These are phyloP conservation scores for Blastobotrys capitulatus DNA, from an alignment of 1,139 yeast species.

Conservation along the genomic window DNA sequence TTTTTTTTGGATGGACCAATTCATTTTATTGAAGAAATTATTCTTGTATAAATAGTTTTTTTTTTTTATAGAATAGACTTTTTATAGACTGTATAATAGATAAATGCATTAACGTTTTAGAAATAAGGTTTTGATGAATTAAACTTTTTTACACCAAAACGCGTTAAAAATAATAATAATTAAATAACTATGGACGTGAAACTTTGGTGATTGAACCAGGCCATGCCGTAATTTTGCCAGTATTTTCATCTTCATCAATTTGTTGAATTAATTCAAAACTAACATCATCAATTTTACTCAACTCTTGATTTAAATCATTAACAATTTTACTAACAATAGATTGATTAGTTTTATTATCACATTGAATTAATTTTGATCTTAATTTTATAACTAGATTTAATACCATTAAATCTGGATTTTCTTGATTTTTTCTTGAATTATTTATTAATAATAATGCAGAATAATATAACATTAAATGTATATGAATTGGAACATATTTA, in stretches of 20 bases:
- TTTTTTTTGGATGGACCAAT: no score
- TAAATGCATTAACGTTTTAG: no score
- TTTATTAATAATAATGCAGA: constrained; percentile 52
- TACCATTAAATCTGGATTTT: constrained; percentile 30
- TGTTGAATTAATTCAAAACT: neutral
- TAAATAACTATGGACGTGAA: neutral
- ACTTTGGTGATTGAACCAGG: constrained; percentile 20
- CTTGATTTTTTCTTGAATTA: constrained; percentile 4
- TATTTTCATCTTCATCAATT: constrained; percentile 6
- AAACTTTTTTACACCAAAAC: no score
- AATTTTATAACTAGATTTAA: constrained; percentile 39
- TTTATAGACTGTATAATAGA: no score
- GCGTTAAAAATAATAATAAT: no score
- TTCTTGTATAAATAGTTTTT: no score
- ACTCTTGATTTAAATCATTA: neutral
- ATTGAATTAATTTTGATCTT: neutral
- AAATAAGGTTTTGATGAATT: no score
- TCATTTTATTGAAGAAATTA: no score
- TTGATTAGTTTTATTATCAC: neutral
- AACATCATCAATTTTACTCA: neutral
- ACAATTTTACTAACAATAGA: neutral
- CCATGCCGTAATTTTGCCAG: constrained; percentile 20
- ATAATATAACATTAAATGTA: constrained; percentile 65
- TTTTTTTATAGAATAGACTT: no score
- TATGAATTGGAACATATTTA: constrained; percentile 63